Conservation (phyloP, 306 rosid species). For the Neltuma alba region DNA sequence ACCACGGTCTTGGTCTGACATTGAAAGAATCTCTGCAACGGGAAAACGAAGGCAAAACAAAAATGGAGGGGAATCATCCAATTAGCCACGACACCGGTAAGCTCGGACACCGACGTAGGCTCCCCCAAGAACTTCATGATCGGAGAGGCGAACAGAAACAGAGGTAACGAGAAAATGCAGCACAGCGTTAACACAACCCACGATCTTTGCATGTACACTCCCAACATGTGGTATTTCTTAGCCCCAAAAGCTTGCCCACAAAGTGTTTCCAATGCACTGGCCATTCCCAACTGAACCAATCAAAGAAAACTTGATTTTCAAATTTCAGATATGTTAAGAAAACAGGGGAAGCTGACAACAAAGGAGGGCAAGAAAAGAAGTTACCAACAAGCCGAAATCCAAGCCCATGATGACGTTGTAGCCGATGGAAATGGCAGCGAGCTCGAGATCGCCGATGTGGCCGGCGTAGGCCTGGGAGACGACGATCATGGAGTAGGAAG, state of each 20-base stretch:
- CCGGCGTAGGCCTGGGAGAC: not conserved
- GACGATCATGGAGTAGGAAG: not conserved
- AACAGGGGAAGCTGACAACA: not conserved
- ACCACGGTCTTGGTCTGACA: conserved; percentile 43
- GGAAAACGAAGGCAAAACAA: conserved; percentile 56
- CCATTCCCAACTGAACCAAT: not conserved
- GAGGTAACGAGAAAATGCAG: conserved; percentile 23
- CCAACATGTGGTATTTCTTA: not conserved
- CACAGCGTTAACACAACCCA: not conserved
- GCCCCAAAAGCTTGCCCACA: not conserved
- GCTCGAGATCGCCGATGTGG: not conserved
- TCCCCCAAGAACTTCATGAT: conserved; percentile 49
- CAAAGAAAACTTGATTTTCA: not conserved
- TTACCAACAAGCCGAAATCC: not conserved
- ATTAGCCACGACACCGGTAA: conserved; percentile 48
- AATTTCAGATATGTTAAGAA: not conserved
- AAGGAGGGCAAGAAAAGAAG: not conserved
- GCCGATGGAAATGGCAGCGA: not conserved
- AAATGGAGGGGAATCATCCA: conserved; percentile 58
- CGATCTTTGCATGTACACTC: not conserved
- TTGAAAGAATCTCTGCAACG: conserved; percentile 55
- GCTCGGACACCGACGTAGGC: conserved; percentile 47
- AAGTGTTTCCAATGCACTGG: not conserved
- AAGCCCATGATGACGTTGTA: not conserved
- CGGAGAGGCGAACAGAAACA: conserved; percentile 45